Evolutionary conservation across 2,329 filamentous ascomycete species (phyloP), one percentile per base, ranked within the genome.

Genomic region (Diaporthe helianthi): DNA sequence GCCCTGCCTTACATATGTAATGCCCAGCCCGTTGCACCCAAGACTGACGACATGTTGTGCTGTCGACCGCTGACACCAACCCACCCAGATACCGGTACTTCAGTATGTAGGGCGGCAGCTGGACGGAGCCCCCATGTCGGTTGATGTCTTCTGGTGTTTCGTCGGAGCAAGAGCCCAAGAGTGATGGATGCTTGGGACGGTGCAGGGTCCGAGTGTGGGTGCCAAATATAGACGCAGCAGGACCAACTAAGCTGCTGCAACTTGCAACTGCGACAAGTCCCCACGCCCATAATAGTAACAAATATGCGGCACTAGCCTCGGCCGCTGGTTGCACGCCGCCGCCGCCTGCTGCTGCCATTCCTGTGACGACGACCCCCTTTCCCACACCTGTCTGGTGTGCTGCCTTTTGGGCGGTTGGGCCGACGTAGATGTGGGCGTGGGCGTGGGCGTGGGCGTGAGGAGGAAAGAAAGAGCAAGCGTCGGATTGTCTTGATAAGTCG

Each of bases 141-240:
- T n/a, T n/a, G n/a, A n/a, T n/a, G n/a, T n/a, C n/a, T n/a, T n/a
- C 6, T 49, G 12, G 58, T 63, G 58, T 63, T 63, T 63, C 58
- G 58, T 49, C 44, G 41, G 58, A 63, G 19, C 26, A 24, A 19
- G 19, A 33, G 29, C 19, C 26, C 58, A 29, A 19, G 58, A 63
- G 44, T 13, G 26, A 36, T 63, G 58, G 26, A 52, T 52, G 24
- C 38, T 19, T 22, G 31, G 51, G 24, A 52, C 19, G 26, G 26
- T 12, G 49, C 26, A 52, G 26, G 24, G 22, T 26, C 10, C 22
- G 46, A 47, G 46, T 26, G 15, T 3, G 22, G 29, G 51, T 54
- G 51, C 51, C 51, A 36, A 55, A 55, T 55, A 55, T 38, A 38
- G 31, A 55, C 31, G 22, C n/a, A 13, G 51, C 29, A n/a, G 10